Evolutionary conservation across 164 flowering plant genomes (phyloP).

Genomic region (Buxus sempervirens): DNA sequence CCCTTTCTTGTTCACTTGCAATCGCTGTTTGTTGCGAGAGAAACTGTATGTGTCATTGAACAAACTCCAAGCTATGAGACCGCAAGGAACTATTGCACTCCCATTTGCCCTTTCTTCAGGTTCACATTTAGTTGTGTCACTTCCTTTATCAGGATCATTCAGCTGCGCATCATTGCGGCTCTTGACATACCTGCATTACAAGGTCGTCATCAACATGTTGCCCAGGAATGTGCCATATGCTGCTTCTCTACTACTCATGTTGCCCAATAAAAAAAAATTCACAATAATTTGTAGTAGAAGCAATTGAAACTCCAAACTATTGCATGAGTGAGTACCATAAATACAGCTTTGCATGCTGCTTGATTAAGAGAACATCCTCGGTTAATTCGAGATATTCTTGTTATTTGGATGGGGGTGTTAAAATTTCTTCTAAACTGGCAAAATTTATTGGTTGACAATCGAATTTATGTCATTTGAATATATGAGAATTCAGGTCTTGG

Average conservation of each 20-base stretch:
- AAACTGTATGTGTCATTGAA: conserved; percentile 91
- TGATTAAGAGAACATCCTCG: background rate
- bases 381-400: background rate
- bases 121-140: conserved; percentile 36
- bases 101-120: conserved; percentile 49
- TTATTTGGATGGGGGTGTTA: background rate
- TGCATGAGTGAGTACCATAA: background rate
- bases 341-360: background rate
- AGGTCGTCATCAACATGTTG: background rate
- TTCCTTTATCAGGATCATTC: conserved; percentile 14
- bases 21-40: conserved; percentile 30
- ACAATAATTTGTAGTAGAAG: background rate
- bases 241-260: background rate
- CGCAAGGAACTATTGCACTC: conserved; percentile 78
- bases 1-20: conserved; percentile 60
- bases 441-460: too few relatives aligned
- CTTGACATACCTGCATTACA: conserved; percentile 70
- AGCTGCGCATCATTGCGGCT: conserved; percentile 81
- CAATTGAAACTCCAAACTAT: background rate
- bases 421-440: background rate
- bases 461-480: too few relatives aligned
- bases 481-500: too few relatives aligned
- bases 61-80: conserved; percentile 92
- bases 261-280: background rate
- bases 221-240: background rate